Conservation (phyloP, 1,284 basidiomycete species). For the Moesziomyces parantarcticus region DNA sequence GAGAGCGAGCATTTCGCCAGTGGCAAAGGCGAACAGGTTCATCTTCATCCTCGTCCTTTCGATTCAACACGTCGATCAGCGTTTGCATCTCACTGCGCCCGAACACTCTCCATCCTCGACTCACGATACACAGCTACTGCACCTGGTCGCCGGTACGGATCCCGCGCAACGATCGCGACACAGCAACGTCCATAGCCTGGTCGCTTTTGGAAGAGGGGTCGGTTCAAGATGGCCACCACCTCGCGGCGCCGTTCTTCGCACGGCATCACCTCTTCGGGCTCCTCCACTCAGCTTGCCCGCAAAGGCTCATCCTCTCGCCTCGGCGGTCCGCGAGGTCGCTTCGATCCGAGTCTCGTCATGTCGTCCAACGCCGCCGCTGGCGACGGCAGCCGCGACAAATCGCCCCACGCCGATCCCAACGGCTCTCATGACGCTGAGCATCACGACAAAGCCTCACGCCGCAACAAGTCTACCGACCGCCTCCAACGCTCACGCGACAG, state of each 20-base stretch:
- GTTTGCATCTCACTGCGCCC: too few species aligned
- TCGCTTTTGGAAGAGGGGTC: slow-evolving; percentile 8
- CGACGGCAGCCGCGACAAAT: slow-evolving; percentile 20
- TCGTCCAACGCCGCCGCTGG: slow-evolving; percentile 41
- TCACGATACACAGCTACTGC: too few species aligned
- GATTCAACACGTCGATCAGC: too few species aligned
- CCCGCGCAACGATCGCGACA: not conserved
- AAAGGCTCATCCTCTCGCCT: slow-evolving; percentile 39
- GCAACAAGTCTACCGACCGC: slow-evolving; percentile 55
- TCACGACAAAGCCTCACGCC: slow-evolving; percentile 20
- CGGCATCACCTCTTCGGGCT: slow-evolving; percentile 44
- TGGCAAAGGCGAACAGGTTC: too few species aligned
- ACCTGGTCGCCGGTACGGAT: too few species aligned
- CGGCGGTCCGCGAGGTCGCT: slow-evolving; percentile 39
- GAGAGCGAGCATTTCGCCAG: too few species aligned
- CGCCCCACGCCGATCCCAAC: slow-evolving; percentile 20
- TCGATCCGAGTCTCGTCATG: slow-evolving; percentile 56
- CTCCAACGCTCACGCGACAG: slow-evolving; percentile 46
- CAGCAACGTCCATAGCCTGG: not conserved
- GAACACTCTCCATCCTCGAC: too few species aligned
- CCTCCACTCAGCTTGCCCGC: slow-evolving; percentile 44
- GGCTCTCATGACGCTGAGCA: slow-evolving; percentile 12
- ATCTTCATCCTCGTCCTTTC: too few species aligned
- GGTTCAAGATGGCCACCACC: slow-evolving; percentile 35
- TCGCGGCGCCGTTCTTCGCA: slow-evolving; percentile 38